Evolutionary conservation across 805 yeast species (phyloP).

Genomic region (Hanseniaspora mollemarum): DNA sequence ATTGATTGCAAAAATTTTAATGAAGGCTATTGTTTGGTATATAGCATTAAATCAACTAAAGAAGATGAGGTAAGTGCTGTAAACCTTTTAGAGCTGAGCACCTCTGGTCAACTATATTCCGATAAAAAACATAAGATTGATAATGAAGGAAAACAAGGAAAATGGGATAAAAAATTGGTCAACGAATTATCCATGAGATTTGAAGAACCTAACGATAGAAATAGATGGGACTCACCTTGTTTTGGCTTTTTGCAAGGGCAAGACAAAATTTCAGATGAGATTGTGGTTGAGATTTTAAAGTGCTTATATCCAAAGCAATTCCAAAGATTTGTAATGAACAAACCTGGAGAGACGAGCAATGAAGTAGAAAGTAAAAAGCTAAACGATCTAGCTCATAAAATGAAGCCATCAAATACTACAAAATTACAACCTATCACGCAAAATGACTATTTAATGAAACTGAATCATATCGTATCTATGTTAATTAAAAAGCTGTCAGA

Average conservation of each 20-base stretch:
- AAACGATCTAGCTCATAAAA: constrained; percentile 35
- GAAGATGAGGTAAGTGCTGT: constrained; percentile 52
- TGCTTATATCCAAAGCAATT: constrained; percentile 35
- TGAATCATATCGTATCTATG: constrained; percentile 7
- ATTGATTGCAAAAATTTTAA: constrained; percentile 82
- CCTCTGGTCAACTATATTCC: constrained; percentile 18
- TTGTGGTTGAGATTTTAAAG: constrained; percentile 52
- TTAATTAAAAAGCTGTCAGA: constrained; percentile 43
- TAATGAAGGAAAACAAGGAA: constrained; percentile 23
- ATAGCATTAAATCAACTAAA: constrained; percentile 55
- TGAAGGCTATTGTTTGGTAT: constrained; percentile 74
- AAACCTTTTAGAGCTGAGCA: constrained; percentile 8
- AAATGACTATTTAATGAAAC: constrained; percentile 40
- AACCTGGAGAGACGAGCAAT: constrained; percentile 12
- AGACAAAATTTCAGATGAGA: constrained; percentile 38
- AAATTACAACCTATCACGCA: constrained; percentile 68
- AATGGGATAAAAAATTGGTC: constrained; percentile 58
- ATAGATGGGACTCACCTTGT: constrained; percentile 90
- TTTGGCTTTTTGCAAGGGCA: constrained; percentile 44
- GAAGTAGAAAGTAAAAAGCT: constrained; percentile 32
- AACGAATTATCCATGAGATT: constrained; percentile 67
- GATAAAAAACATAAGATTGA: constrained; percentile 17
- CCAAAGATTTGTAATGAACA: constrained; percentile 10
- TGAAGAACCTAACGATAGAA: constrained; percentile 75
- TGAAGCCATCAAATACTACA: constrained; percentile 78